These are phyloP conservation scores for Termitomyces sp. DNA, from an alignment of 768 basidiomycete species.

Conservation along the genomic window DNA sequence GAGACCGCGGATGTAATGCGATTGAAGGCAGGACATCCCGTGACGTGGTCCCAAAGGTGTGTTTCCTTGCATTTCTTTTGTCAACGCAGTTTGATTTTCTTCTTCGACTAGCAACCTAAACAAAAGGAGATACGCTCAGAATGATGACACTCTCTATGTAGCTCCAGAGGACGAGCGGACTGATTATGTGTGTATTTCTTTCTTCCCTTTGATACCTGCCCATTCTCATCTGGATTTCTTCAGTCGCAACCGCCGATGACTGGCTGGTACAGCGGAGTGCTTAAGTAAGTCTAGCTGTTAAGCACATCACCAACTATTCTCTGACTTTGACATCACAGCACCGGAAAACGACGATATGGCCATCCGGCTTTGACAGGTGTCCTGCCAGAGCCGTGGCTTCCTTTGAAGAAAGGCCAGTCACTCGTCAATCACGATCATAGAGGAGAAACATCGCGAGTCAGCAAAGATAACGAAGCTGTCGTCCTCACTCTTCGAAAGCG, in stretches of 20 bases:
- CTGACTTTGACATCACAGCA: slow-evolving; percentile 38
- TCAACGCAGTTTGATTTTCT: neutral
- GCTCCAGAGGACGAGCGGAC: slow-evolving; percentile 92
- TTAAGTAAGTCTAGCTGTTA: slow-evolving; percentile 54
- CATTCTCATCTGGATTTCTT: slow-evolving; percentile 8
- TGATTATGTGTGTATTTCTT: slow-evolving; percentile 59
- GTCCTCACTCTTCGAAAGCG: slow-evolving; percentile 80
- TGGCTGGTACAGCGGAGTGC: slow-evolving; percentile 88
- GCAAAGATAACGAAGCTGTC: slow-evolving; percentile 57
- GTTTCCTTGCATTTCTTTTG: slow-evolving; percentile 10
- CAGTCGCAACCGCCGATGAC: slow-evolving; percentile 97
- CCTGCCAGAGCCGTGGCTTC: slow-evolving; percentile 92
- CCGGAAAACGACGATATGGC: slow-evolving; percentile 91
- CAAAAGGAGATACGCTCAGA: slow-evolving; percentile 83
- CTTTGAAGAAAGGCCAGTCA: slow-evolving; percentile 77
- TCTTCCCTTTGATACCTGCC: neutral
- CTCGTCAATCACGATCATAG: slow-evolving; percentile 55
- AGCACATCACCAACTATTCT: neutral
- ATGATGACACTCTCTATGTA: slow-evolving; percentile 92
- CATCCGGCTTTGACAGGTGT: slow-evolving; percentile 94
- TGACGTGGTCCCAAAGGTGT: slow-evolving; percentile 86
- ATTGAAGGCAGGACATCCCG: slow-evolving; percentile 77
- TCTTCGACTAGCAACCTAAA: slow-evolving; percentile 63
- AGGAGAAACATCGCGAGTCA: slow-evolving; percentile 27
- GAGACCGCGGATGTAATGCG: slow-evolving; percentile 75